Conservation (phyloP, 352 stramenopile genomes). For the Pythium utonaiense region DNA sequence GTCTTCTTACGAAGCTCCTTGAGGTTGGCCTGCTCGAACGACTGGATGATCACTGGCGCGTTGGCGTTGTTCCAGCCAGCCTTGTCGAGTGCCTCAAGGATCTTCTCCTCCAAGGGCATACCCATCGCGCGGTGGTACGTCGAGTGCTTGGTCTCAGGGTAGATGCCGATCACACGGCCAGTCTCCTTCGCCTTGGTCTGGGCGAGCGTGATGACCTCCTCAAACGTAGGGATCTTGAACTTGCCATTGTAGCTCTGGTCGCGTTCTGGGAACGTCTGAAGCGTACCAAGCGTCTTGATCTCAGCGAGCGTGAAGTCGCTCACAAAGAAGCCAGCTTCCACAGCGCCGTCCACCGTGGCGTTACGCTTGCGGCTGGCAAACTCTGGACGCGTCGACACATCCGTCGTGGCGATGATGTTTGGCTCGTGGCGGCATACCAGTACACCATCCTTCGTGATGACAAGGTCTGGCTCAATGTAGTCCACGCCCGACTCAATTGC, state of each 20-base stretch:
- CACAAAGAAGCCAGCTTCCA: constrained; percentile 77
- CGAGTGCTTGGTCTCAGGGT: constrained; percentile 87
- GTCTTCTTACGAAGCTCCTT: constrained; percentile 59
- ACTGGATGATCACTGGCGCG: constrained; percentile 69
- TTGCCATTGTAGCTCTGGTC: constrained; percentile 79
- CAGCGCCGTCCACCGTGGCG: constrained; percentile 51
- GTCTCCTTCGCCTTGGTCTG: constrained; percentile 56
- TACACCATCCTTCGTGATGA: constrained; percentile 79
- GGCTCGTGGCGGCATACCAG: constrained; percentile 86
- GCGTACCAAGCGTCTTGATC: constrained; percentile 82
- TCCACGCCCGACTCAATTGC: constrained; percentile 88
- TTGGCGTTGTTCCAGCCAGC: constrained; percentile 66
- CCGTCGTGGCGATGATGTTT: constrained; percentile 88
- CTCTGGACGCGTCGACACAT: constrained; percentile 75
- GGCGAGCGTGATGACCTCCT: constrained; percentile 84
- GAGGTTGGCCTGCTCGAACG: constrained; percentile 74
- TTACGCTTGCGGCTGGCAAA: constrained; percentile 63
- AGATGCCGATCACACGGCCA: constrained; percentile 74
- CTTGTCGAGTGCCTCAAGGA: constrained; percentile 65
- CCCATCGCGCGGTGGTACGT: constrained; percentile 67
- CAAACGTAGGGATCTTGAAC: constrained; percentile 87
- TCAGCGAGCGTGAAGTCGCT: constrained; percentile 91
- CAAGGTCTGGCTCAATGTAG: constrained; percentile 91
- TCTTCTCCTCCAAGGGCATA: constrained; percentile 70
- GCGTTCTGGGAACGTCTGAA: constrained; percentile 75